Evolutionary conservation across 1,139 yeast species (phyloP), one percentile per base, ranked within the genome.

Genomic region (Geotrichum fermentans): DNA sequence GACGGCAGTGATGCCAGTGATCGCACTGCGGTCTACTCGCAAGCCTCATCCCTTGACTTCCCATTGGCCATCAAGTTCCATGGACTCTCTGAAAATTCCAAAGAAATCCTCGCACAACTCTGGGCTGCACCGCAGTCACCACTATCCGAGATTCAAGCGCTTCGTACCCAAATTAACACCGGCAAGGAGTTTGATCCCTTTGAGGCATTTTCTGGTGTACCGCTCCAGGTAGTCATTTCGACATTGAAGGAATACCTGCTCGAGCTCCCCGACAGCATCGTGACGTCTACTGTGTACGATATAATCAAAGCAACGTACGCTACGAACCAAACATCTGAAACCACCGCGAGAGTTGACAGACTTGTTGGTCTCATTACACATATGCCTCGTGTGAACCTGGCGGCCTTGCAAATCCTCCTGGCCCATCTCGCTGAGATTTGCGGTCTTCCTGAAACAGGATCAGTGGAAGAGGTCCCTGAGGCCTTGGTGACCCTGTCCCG

Each of bases 261-360:
- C 62, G 96, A 89, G 63, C 72, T 89, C 44, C 96, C 96, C 0
- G 90, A 84, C 57, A 82, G 95, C 0, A 66, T 88, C 32, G 77
- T 89, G 11, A 82, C 95, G 0, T 74, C 77, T 56, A 77, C 79
- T 26, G 73, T 79, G 47, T 83, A 81, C 60, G 92, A 86, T 59
- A 70, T 83, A 50, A 73, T 85, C 56, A 79, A 79, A 60, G 74
- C 81, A 2, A 70, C 86, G 35, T 87, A 85, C 61, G 64, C 67
- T 10, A 36, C 17, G 30, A 77, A 6, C 28, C 17, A 21, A 17
- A 28, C 17, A n/a, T 36, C 39, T 2, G 20, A 10, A 4, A 33
- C 36, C 8, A 13, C 20, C 14, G 26, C 28, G 14, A 30, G 45
- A 2, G 29, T 40, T n/a, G 34, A 51, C 16, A 52, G 52, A 7